These are phyloP conservation scores for Penicillium arizonense DNA, from an alignment of 495 filamentous ascomycete species.

Conservation along the genomic window DNA sequence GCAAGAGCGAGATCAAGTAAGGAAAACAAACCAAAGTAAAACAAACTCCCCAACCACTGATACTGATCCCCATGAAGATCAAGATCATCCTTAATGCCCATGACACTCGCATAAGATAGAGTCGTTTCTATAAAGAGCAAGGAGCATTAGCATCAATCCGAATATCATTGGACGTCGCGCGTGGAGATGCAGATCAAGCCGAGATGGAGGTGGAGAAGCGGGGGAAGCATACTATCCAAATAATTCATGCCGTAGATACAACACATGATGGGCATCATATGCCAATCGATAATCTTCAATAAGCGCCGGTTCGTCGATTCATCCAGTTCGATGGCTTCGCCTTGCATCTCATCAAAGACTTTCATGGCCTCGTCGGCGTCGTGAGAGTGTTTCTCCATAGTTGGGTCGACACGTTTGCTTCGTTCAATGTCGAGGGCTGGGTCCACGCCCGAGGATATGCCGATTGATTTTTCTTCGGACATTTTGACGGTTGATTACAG, in stretches of 20 bases:
- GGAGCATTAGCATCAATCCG: not conserved
- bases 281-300: slow-evolving; percentile 56
- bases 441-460: slow-evolving; percentile 22
- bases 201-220: not conserved
- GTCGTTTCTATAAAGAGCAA: slow-evolving; percentile 48
- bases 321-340: slow-evolving; percentile 50
- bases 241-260: slow-evolving; percentile 64
- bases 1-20: not conserved
- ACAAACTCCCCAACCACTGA: slow-evolving; percentile 56
- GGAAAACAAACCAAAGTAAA: slow-evolving; percentile 55
- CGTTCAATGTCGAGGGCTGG: slow-evolving; percentile 26
- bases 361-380: slow-evolving; percentile 63
- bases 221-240: slow-evolving; percentile 49
- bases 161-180: no score
- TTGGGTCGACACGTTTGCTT: slow-evolving; percentile 27
- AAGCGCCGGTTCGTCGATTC: slow-evolving; percentile 55
- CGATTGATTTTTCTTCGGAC: slow-evolving; percentile 19
- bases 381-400: slow-evolving; percentile 50
- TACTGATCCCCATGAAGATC: slow-evolving; percentile 42
- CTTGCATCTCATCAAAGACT: slow-evolving; percentile 47
- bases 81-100: slow-evolving; percentile 57
- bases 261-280: slow-evolving; percentile 64
- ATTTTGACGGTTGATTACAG: slow-evolving; percentile 9
- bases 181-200: no score
- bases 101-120: slow-evolving; percentile 60